A percentile compares a stretch with the other conserved stretches of the same genome.
Evolutionary conservation across 2,329 filamentous ascomycete genomes (phyloP).

Genomic region (Grosmannia penicillata): DNA sequence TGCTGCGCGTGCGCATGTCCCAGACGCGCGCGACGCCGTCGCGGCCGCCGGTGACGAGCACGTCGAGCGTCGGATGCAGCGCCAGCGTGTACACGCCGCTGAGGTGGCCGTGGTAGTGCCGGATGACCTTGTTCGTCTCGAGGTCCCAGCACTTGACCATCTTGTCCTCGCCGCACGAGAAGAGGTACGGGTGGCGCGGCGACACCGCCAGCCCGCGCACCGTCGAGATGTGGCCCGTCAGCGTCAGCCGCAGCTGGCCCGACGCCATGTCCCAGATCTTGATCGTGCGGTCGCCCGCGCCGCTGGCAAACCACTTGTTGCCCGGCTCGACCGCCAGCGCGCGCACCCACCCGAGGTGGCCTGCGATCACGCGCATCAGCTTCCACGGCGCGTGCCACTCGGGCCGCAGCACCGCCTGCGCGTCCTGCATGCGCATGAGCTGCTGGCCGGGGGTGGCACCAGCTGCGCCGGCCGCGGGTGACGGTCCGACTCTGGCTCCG

Average conservation of each 20-base stretch:
- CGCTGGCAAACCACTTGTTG: slow-evolving; percentile 95
- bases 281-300: slow-evolving; percentile 89
- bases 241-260: slow-evolving; percentile 66
- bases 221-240: slow-evolving; percentile 90
- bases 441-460: slow-evolving; percentile 22
- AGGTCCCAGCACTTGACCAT: slow-evolving; percentile 99
- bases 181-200: slow-evolving; percentile 86
- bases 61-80: slow-evolving; percentile 87
- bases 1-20: slow-evolving; percentile 96
- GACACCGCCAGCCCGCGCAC: slow-evolving; percentile 87
- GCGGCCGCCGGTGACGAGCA: slow-evolving; percentile 84
- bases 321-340: slow-evolving; percentile 82
- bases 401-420: slow-evolving; percentile 44
- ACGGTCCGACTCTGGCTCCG: not conserved
- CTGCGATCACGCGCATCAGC: slow-evolving; percentile 92
- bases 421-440: slow-evolving; percentile 18
- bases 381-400: slow-evolving; percentile 99
- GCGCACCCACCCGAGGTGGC: slow-evolving; percentile 90
- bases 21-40: slow-evolving; percentile 92
- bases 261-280: slow-evolving; percentile 97
- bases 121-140: slow-evolving; percentile 98
- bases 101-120: slow-evolving; percentile 93
- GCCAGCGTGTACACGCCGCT: slow-evolving; percentile 89
- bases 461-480: slow-evolving; percentile 15
- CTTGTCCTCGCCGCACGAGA: slow-evolving; percentile 96